These are phyloP conservation scores for Macrolepiota dolichaula DNA, from an alignment of 768 basidiomycete species.

Conservation along the genomic window DNA sequence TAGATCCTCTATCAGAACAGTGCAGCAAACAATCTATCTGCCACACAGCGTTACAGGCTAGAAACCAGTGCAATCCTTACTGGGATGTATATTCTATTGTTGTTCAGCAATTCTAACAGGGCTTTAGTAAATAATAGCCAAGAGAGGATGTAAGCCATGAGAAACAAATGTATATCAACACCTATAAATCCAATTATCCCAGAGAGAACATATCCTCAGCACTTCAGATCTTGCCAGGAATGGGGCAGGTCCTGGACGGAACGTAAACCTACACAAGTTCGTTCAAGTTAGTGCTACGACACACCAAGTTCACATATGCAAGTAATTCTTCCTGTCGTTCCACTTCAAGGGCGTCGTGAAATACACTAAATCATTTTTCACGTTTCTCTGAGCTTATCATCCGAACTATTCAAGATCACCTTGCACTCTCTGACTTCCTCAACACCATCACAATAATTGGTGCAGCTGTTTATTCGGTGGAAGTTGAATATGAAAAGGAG, in stretches of 20 bases:
- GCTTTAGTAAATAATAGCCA: not conserved
- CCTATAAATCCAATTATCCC: not conserved
- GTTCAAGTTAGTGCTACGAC: not conserved
- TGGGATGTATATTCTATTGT: conserved; percentile 32
- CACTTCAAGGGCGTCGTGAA: conserved; percentile 85
- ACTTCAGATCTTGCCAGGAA: conserved; percentile 45
- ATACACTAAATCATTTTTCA: conserved; percentile 58
- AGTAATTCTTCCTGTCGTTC: conserved; percentile 89
- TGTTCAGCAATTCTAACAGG: not conserved
- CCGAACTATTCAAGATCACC: conserved; percentile 76
- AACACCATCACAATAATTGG: conserved; percentile 91
- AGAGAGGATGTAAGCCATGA: not conserved
- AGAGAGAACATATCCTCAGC: not conserved
- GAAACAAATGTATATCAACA: not conserved
- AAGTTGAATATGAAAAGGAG: conserved; percentile 98
- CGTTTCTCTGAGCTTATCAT: conserved; percentile 86
- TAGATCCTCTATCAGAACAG: too few relatives aligned
- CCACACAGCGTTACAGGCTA: too few relatives aligned
- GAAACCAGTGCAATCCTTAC: too few relatives aligned
- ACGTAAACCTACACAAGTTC: conserved; percentile 56
- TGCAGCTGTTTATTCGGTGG: conserved; percentile 86
- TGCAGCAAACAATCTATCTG: too few relatives aligned
- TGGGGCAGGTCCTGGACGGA: conserved; percentile 62
- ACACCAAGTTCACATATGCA: conserved; percentile 36
- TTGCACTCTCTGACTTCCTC: conserved; percentile 82